Evolutionary conservation across 2,329 filamentous ascomycete genomes (phyloP).

Genomic region (Phaeophleospora eucalypticola): DNA sequence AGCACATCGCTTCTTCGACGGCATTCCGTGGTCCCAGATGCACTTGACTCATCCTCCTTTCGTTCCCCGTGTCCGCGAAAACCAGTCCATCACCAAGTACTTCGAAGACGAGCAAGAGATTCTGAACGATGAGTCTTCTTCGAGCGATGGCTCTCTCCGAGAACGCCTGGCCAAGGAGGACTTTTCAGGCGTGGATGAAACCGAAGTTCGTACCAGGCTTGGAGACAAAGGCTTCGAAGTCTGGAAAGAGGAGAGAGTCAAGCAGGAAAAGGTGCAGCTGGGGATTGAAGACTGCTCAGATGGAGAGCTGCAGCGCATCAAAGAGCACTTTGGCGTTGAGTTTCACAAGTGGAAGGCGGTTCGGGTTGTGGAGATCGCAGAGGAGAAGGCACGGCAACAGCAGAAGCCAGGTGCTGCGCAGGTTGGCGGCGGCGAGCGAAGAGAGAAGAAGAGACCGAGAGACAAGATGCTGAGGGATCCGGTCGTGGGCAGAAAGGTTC

Average conservation of each 20-base stretch:
- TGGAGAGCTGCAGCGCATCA: conserved; percentile 28
- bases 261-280: conserved; percentile 28
- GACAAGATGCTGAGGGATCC: conserved; percentile 79
- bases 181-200: conserved; percentile 11
- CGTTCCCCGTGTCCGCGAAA: conserved; percentile 62
- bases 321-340: conserved; percentile 27
- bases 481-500: conserved; percentile 59
- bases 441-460: conserved; percentile 71
- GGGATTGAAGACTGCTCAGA: conserved; percentile 30
- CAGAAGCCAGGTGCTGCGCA: not conserved
- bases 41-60: conserved; percentile 72
- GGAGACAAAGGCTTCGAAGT: conserved; percentile 12
- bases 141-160: conserved; percentile 22
- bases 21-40: conserved; percentile 71
- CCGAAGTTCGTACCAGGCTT: conserved; percentile 10
- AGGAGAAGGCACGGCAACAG: conserved; percentile 8
- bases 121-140: conserved; percentile 33
- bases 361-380: conserved; percentile 24
- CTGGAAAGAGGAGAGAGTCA: conserved; percentile 23
- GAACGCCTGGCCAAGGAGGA: not conserved
- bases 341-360: conserved; percentile 30
- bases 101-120: conserved; percentile 80
- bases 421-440: conserved; percentile 8
- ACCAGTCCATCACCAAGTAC: conserved; percentile 65
- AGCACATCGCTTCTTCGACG: conserved; percentile 76